These are phyloP conservation scores for Rhamnella rubrinervis DNA, from an alignment of 331 rosid species.

Conservation along the genomic window DNA sequence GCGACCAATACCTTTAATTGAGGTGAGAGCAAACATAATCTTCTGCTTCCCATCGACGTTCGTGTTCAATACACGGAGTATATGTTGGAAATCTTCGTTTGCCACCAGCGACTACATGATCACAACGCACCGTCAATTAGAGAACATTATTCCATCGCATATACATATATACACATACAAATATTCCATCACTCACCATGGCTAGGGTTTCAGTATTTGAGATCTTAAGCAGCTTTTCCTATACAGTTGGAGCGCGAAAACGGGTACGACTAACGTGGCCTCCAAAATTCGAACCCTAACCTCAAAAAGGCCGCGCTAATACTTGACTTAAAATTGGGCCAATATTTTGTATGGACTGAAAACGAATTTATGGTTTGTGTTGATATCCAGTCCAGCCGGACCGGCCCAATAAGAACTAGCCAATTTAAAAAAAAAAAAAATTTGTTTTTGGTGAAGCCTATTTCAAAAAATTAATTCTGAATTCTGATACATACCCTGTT, in stretches of 20 bases:
- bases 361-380: neutral
- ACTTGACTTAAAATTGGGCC: too few relatives aligned
- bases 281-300: slow-evolving; percentile 14
- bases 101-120: slow-evolving; percentile 64
- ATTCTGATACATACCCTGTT: too few relatives aligned
- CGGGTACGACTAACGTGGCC: neutral
- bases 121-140: neutral
- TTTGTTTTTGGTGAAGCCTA: too few relatives aligned
- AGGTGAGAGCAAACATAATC: slow-evolving; percentile 72
- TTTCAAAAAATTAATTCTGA: too few relatives aligned
- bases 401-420: too few relatives aligned
- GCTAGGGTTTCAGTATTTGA: slow-evolving; percentile 25
- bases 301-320: too few relatives aligned
- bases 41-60: slow-evolving; percentile 85
- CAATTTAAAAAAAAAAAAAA: too few relatives aligned
- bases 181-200: slow-evolving; percentile 14
- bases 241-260: neutral
- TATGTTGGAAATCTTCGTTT: slow-evolving; percentile 80
- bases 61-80: slow-evolving; percentile 74
- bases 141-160: too few relatives aligned
- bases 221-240: slow-evolving; percentile 8
- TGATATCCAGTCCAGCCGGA: too few relatives aligned
- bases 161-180: too few relatives aligned
- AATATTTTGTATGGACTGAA: too few relatives aligned
- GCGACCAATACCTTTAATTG: slow-evolving; percentile 77